Evolutionary conservation across 805 yeast genomes (phyloP), one percentile per base, ranked within the genome.

Genomic region (Cyberlindnera maritima): DNA sequence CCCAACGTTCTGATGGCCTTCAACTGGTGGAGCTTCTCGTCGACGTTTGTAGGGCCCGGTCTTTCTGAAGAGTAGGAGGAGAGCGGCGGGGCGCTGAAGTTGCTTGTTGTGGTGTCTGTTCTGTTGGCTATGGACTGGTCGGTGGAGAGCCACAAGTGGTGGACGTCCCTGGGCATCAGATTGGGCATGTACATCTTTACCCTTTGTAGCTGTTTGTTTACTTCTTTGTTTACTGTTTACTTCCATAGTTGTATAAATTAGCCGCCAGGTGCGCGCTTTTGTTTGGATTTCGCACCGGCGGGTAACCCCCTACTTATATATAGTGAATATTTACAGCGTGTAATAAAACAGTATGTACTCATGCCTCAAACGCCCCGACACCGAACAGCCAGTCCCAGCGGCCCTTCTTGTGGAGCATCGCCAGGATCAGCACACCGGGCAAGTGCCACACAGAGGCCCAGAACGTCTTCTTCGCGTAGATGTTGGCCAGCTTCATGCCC

Each of bases 381-480:
- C 65, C 70, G 41, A 72, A 72, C 21, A 83, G 57, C 72, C 87
- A 75, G 61, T 90, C 96, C 97, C 97, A 92, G 63, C 90, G 89
- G 6, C 97, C 97, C 63, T 84, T 84, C 67, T 94, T 94, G 66
- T 94, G 98, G 43, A 94, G 64, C 90, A 94, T 92, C 1, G 98
- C 97, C 50, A 94, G 70, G 17, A 90, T 84, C 44, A 94, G 70
- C 14, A 95, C 85, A 0, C 86, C 91, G 0, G 99, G 99, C 39
- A 94, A 69, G 58, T 94, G 98, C 82, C 92, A 81, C 1, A 94
- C 96, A 23, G 96, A 85, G 34, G 95, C 88, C 96, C 96, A 88
- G 64, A 94, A 94, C 36, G 91, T 75, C 62, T 84, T 85, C 50
- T 87, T 82, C 1, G 99, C 98, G 63, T 80, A 83, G 2, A 71